These are phyloP conservation scores for Phytopythium boreale DNA, from an alignment of 352 stramenopile species.

Conservation along the genomic window DNA sequence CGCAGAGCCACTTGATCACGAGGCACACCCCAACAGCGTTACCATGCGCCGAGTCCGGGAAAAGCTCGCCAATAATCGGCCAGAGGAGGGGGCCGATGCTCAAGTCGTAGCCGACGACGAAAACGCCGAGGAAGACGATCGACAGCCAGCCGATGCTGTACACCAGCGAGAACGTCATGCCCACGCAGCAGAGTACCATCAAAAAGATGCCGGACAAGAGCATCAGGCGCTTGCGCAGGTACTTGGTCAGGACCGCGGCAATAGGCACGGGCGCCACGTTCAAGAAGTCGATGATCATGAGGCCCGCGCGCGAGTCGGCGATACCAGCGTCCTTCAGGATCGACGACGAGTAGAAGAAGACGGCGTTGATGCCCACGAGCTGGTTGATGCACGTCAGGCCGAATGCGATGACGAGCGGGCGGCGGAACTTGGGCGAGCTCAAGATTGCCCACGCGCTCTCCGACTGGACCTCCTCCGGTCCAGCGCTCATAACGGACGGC, in stretches of 20 bases:
- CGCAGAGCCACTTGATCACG: conserved; percentile 42
- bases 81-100: conserved; percentile 54
- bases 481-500: conserved; percentile 15
- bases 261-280: conserved; percentile 38
- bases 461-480: conserved; percentile 3
- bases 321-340: conserved; percentile 50
- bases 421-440: conserved; percentile 17
- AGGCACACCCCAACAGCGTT: conserved; percentile 33
- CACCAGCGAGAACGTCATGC: conserved; percentile 36
- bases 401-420: conserved; percentile 34
- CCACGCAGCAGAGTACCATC: conserved; percentile 33
- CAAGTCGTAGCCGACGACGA: conserved; percentile 37
- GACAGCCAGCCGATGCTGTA: conserved; percentile 27
- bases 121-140: conserved; percentile 37
- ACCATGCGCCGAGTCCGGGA: conserved; percentile 46
- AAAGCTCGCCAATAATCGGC: conserved; percentile 41
- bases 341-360: conserved; percentile 59
- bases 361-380: conserved; percentile 56
- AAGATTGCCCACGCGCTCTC: conserved; percentile 18
- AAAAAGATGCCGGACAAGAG: conserved; percentile 30
- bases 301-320: conserved; percentile 35
- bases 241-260: conserved; percentile 16
- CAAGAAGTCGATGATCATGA: conserved; percentile 47
- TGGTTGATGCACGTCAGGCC: conserved; percentile 35
- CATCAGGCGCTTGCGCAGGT: conserved; percentile 34